Evolutionary conservation across 208 protist genomes (phyloP).

Genomic region (Phytomonas francai): DNA sequence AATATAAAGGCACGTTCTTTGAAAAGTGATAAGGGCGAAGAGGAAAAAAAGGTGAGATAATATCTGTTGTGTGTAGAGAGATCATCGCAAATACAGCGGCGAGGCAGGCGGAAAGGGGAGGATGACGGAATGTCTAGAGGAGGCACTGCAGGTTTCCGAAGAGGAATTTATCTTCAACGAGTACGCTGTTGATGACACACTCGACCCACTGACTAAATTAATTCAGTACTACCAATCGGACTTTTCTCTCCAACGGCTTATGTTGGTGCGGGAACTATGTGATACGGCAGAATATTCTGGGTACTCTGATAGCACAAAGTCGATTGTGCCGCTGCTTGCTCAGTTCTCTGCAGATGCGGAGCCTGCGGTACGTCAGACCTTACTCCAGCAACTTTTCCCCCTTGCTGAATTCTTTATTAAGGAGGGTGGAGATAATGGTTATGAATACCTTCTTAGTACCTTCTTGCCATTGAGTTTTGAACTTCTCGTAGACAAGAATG

Average conservation of each 20-base stretch:
- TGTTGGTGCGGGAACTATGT: constrained; percentile 78
- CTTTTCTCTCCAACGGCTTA: constrained; percentile 86
- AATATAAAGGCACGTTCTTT: neutral
- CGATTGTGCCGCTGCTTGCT: constrained; percentile 79
- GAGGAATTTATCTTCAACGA: constrained; percentile 92
- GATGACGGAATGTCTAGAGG: constrained; percentile 36
- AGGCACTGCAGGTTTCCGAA: constrained; percentile 43
- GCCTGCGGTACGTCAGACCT: constrained; percentile 85
- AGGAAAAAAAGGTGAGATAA: neutral
- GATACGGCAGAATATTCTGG: constrained; percentile 78
- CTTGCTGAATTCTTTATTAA: constrained; percentile 75
- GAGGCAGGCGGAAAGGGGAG: constrained; percentile 13
- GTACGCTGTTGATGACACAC: constrained; percentile 90
- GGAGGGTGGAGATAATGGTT: constrained; percentile 68
- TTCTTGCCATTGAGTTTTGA: constrained; percentile 91
- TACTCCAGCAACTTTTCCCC: constrained; percentile 84
- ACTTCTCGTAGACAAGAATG: constrained; percentile 92
- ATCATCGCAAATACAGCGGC: neutral
- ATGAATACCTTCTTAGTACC: constrained; percentile 72
- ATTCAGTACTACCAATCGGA: constrained; percentile 85
- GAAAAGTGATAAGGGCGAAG: neutral
- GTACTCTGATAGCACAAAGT: constrained; percentile 65
- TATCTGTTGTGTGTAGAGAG: neutral
- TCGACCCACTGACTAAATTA: constrained; percentile 80
- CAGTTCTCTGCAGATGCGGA: constrained; percentile 87